Percentiles rank a stretch among this genome's conserved stretches.
phyloP scores from a whole-genome alignment of 208 protist species.

The Wallacemonas sp. region DNA sequence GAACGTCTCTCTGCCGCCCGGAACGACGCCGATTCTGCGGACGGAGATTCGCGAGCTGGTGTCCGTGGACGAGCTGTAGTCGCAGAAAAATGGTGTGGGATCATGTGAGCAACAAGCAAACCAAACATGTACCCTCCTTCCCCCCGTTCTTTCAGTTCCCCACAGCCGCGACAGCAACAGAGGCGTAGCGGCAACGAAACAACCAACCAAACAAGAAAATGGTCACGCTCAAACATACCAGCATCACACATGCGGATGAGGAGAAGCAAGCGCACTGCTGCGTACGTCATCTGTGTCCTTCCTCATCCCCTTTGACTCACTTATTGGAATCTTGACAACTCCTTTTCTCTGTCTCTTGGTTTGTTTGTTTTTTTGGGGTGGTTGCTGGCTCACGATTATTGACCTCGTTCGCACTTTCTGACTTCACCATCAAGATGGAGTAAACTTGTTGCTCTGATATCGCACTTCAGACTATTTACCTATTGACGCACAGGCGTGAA shows the following conservation, averaged over 20 bases:
- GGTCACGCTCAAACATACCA: too few relatives aligned
- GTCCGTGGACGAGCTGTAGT: slow-evolving; percentile 67
- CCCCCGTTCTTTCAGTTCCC: too few relatives aligned
- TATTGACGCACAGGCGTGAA: background rate
- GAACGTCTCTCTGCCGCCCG: slow-evolving; percentile 68
- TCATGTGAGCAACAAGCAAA: too few relatives aligned
- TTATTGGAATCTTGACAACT: background rate
- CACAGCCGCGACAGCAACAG: too few relatives aligned
- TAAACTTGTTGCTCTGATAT: background rate
- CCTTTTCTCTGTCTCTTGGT: background rate
- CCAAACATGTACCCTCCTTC: too few relatives aligned
- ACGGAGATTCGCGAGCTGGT: slow-evolving; percentile 85
- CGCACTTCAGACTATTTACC: background rate
- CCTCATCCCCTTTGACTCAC: background rate
- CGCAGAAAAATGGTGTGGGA: background rate
- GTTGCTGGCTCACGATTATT: too few relatives aligned
- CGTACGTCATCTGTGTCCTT: background rate
- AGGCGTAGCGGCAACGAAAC: too few relatives aligned
- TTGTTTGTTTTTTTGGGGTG: background rate
- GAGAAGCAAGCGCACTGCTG: background rate
- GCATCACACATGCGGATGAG: too few relatives aligned
- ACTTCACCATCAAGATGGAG: background rate
- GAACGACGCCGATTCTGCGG: slow-evolving; percentile 71
- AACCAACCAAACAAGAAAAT: too few relatives aligned
- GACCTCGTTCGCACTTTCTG: background rate